Evolutionary conservation across 2,329 filamentous ascomycete genomes (phyloP).

Genomic region (Zymoseptoria pseudotritici): DNA sequence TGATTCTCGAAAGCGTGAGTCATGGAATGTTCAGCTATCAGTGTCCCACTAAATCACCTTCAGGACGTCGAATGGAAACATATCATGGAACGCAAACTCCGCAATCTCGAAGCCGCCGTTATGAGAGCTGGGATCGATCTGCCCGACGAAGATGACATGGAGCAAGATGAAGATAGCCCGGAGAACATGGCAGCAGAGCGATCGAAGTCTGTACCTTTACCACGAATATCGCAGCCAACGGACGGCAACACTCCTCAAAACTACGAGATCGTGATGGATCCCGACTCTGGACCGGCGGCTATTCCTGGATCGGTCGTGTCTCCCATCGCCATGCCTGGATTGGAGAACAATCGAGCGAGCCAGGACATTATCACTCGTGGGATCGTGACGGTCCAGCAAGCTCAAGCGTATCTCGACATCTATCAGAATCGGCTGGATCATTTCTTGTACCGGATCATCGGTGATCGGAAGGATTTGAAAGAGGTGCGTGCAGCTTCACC

Average conservation of each 20-base stretch:
- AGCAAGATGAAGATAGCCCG: constrained; percentile 16
- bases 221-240: constrained; percentile 4
- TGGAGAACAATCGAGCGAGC: constrained; percentile 19
- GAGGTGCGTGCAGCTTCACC: constrained; percentile 27
- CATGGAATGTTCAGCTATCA: not conserved
- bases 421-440: constrained; percentile 30
- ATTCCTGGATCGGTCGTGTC: constrained; percentile 28
- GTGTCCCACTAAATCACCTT: not conserved
- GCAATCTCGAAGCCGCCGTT: constrained; percentile 31
- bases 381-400: constrained; percentile 21
- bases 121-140: constrained; percentile 20
- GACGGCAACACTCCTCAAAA: constrained; percentile 4
- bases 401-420: constrained; percentile 24
- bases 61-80: constrained; percentile 36
- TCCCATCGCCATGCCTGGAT: constrained; percentile 19
- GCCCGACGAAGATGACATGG: constrained; percentile 18
- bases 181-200: constrained; percentile 7
- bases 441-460: constrained; percentile 29
- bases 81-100: constrained; percentile 32
- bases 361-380: constrained; percentile 25
- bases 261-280: constrained; percentile 35
- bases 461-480: constrained; percentile 21
- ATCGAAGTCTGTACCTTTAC: not conserved
- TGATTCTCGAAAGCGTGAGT: constrained; percentile 31
- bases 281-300: constrained; percentile 30